Evolutionary conservation across 2,329 filamentous ascomycete species (phyloP), one percentile per base, ranked within the genome.

Genomic region (Ophiostoma pallidulum): DNA sequence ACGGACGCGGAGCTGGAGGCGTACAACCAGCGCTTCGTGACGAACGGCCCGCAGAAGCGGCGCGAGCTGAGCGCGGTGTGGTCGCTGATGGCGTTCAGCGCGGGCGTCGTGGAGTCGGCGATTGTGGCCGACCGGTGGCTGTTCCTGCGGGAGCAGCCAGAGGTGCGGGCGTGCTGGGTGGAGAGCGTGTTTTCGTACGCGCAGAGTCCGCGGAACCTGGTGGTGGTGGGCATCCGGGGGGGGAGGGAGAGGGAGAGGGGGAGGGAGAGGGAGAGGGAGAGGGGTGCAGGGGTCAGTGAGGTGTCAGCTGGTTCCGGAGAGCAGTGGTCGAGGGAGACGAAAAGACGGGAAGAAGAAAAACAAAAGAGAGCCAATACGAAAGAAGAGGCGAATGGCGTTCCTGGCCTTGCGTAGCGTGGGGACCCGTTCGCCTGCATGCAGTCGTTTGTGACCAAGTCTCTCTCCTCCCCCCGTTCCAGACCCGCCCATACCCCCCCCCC

Each of bases 71-170:
- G 84, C 59, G 75, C 94, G 8, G 78, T 94, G 50, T 98, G 92
- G 92, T 88, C 80, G 56, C 64, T 98, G 58, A 98, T 98, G 91
- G 90, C 92, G 1, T 96, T 95, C 59, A 94, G 88, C 62, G 90
- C 91, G 3, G 80, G 80, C 18, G 84, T 95, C 4, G 82, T 94
- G 3, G 92, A 98, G 69, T 87, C 88, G 28, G 70, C 94, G 50
- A 91, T 98, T 58, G 88, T 94, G 44, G 79, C 84, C 39, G 92
- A 98, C 70, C 76, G 92, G 39, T 98, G 88, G 86, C 69, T 86
- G 52, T 98, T 83, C 67, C 69, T 98, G 56, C 76, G 72, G 49
- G 91, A 98, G 67, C 86, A 94, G 56, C 59, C 68, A 42, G 76
- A 83, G 7, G 81, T 89, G 38, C 69, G 76, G 54, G 75, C 84